Evolutionary conservation across 768 basidiomycete genomes (phyloP).

Genomic region (Cantharellus anzutake): DNA sequence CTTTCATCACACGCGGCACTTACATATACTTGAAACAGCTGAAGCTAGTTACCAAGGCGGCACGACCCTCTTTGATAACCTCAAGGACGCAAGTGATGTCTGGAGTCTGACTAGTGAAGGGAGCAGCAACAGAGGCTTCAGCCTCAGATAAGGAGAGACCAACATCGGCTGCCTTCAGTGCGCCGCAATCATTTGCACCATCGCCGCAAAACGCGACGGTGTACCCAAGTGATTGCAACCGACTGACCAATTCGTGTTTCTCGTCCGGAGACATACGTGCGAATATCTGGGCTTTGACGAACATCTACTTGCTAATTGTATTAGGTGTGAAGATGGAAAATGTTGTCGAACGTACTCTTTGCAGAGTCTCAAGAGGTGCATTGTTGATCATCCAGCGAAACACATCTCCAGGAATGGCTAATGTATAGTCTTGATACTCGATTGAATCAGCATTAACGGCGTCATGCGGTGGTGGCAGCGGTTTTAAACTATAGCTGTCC

Average conservation of each 20-base stretch:
- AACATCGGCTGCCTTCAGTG: constrained; percentile 95
- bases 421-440: constrained; percentile 69
- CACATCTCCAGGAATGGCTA: constrained; percentile 85
- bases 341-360: constrained; percentile 40
- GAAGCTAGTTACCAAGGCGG: constrained; percentile 93
- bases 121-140: constrained; percentile 95
- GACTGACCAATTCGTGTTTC: constrained; percentile 95
- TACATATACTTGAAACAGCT: constrained; percentile 99
- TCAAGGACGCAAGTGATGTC: constrained; percentile 94
- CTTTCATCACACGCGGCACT: constrained; percentile 16
- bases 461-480: constrained; percentile 48
- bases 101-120: constrained; percentile 83
- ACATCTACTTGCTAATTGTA: constrained; percentile 42
- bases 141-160: constrained; percentile 94
- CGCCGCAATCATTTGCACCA: constrained; percentile 97
- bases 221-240: constrained; percentile 82
- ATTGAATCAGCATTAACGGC: constrained; percentile 52
- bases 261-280: constrained; percentile 99
- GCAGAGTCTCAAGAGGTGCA: constrained; percentile 82
- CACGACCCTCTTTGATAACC: constrained; percentile 90
- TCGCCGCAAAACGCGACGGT: constrained; percentile 98
- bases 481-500: constrained; percentile 77
- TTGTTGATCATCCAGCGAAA: constrained; percentile 98
- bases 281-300: constrained; percentile 90
- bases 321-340: background rate